phyloP scores from a whole-genome alignment of 257 asterid genomes.

The Osmanthus fragrans region DNA sequence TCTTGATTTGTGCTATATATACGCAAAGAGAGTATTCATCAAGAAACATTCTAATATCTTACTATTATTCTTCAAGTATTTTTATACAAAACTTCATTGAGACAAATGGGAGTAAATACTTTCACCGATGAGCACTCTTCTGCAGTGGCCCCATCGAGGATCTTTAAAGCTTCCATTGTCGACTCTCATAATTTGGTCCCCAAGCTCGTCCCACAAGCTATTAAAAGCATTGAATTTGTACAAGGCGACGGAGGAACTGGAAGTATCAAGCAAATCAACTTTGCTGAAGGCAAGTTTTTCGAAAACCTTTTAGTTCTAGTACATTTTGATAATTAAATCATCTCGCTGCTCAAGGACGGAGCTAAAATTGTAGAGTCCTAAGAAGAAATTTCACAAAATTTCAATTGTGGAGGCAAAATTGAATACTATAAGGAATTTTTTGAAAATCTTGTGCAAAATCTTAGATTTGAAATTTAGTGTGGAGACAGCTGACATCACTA shows the following conservation, averaged over 20 bases:
- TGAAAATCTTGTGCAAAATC: no score
- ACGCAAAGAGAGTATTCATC: neutral
- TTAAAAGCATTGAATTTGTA: constrained; percentile 17
- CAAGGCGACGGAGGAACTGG: constrained; percentile 18
- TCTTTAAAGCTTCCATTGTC: constrained; percentile 18
- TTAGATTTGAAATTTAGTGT: no score
- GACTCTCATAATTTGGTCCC: constrained; percentile 24
- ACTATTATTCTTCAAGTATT: neutral
- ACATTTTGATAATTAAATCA: no score
- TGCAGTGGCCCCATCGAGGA: neutral
- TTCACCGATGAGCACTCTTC: neutral
- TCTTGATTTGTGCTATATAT: neutral
- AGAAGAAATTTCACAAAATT: no score
- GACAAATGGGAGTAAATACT: neutral
- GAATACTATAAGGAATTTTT: no score
- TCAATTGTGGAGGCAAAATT: no score
- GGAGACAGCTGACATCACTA: no score
- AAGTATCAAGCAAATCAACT: constrained; percentile 23
- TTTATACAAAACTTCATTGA: neutral
- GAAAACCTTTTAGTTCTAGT: neutral
- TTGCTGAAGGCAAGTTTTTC: constrained; percentile 11
- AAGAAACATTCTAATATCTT: neutral
- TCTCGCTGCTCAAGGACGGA: no score
- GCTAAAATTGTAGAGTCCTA: no score
- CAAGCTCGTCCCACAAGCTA: constrained; percentile 12